Percentiles rank a stretch among this genome's conserved stretches.
Evolutionary conservation across 2,329 filamentous ascomycete genomes (phyloP).

Genomic region (Fusarium luffae): DNA sequence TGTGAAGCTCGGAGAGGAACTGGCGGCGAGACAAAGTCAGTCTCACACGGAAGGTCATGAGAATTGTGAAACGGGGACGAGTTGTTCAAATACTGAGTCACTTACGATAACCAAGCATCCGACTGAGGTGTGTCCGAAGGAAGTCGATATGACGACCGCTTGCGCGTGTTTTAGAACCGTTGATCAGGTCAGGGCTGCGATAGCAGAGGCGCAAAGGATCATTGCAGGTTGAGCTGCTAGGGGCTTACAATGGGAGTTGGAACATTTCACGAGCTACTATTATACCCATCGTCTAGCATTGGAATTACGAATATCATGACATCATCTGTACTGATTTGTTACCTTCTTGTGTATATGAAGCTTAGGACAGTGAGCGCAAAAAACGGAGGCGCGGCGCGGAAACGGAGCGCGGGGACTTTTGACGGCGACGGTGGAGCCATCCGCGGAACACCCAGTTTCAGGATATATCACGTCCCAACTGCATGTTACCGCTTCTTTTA

Average conservation of each 20-base stretch:
- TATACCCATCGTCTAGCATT: neutral
- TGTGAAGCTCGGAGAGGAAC: slow-evolving; percentile 1
- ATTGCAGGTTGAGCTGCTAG: neutral
- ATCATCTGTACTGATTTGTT: no score
- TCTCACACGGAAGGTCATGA: slow-evolving; percentile 25
- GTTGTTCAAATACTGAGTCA: slow-evolving; percentile 22
- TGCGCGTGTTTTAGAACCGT: slow-evolving; percentile 28
- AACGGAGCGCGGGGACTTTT: slow-evolving; percentile 18
- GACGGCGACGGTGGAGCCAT: neutral
- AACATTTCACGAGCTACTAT: no score
- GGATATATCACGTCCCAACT: neutral
- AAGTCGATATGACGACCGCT: slow-evolving; percentile 28
- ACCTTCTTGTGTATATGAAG: no score
- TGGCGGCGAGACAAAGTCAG: slow-evolving; percentile 21
- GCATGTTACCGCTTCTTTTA: neutral
- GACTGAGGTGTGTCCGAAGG: slow-evolving; percentile 20
- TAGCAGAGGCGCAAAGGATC: slow-evolving; percentile 12
- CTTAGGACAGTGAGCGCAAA: neutral
- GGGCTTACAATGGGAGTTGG: neutral
- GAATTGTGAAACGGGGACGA: slow-evolving; percentile 27
- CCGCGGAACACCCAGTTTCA: neutral
- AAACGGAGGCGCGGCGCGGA: slow-evolving; percentile 6
- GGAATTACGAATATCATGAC: neutral
- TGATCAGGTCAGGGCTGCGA: slow-evolving; percentile 17
- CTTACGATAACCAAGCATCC: slow-evolving; percentile 15